Evolutionary conservation across 2,329 filamentous ascomycete genomes (phyloP), one percentile per base, ranked within the genome.

Genomic region (Parastagonospora nodorum): DNA sequence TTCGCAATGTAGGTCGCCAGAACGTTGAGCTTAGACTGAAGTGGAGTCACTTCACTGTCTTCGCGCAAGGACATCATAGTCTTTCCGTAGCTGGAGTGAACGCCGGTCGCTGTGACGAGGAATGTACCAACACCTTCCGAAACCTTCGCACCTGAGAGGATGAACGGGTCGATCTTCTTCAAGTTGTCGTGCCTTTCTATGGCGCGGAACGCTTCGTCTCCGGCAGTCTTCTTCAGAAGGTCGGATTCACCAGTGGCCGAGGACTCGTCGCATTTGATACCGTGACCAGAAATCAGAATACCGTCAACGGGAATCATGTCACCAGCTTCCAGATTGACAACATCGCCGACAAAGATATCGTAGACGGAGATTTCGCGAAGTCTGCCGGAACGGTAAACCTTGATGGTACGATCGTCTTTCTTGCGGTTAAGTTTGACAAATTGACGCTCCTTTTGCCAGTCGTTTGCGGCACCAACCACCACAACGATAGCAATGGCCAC

Each of bases 121-220:
- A 90, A 92, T 4, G 83, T 85, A 8, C 90, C 89, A 7, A 90
- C 81, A 47, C 89, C 89, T 63, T 91, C 88, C 0, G 85, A 85
- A 9, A 93, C 85, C 60, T 90, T 91, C 2, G 87, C 87, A 39
- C 89, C 92, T 28, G 92, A 96, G 60, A 96, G 89, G 63, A 97
- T 91, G 71, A 93, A 93, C 0, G 89, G 89, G 61, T 92, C 89
- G 54, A 88, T 76, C 64, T 91, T 91, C 76, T 81, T 80, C 30
- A 87, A 74, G 12, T 78, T 78, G 45, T 86, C 79, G 51, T 84
- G 78, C 41, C 83, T 84, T 55, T 87, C 81, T 56, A 88, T 86
- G 3, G 84, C 80, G 30, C 80, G 80, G 67, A 82, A 86, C 15
- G 90, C 89, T 19, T 88, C 86, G 27, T 85, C 82, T 2, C 81